Percentiles rank a stretch among this genome's conserved stretches.
phyloP scores from a whole-genome alignment of 352 stramenopile species.

The Globisporangium iwayamae region DNA sequence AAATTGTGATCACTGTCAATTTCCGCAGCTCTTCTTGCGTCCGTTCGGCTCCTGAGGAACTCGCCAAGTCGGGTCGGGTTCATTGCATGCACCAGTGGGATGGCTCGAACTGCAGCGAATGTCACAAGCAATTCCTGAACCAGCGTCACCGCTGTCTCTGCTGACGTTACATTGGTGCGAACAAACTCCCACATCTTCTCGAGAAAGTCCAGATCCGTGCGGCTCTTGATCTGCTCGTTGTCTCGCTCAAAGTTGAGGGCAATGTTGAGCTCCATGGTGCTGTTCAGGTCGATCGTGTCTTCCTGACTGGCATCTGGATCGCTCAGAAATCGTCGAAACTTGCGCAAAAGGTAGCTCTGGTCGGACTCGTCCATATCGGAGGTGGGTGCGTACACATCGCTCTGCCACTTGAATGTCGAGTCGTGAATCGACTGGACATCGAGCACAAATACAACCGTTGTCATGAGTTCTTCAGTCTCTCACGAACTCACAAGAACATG shows the following conservation, averaged over 20 bases:
- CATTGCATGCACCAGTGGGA: conserved; percentile 16
- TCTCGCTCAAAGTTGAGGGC: conserved; percentile 11
- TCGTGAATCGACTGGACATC: not conserved
- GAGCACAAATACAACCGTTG: not conserved
- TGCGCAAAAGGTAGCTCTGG: not conserved
- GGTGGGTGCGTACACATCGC: not conserved
- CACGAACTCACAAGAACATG: not conserved
- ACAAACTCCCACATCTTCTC: conserved; percentile 23
- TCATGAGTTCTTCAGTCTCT: not conserved
- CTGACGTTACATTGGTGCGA: not conserved
- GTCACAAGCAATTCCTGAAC: conserved; percentile 12
- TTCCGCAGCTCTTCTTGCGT: not conserved
- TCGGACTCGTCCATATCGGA: not conserved
- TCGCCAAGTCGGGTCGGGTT: conserved; percentile 14
- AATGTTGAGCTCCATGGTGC: conserved; percentile 17
- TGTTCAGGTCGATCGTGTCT: conserved; percentile 12
- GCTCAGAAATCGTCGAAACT: conserved; percentile 10
- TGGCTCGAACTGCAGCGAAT: conserved; percentile 4
- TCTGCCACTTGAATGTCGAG: not conserved
- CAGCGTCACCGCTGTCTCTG: conserved; percentile 4
- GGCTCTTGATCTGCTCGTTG: not conserved
- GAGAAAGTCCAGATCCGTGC: conserved; percentile 15
- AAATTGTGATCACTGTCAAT: not conserved
- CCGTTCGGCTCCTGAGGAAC: conserved; percentile 9
- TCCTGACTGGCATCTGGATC: conserved; percentile 3